Conservation (phyloP, 2,329 filamentous ascomycete species). For the Polychaeton citri region DNA sequence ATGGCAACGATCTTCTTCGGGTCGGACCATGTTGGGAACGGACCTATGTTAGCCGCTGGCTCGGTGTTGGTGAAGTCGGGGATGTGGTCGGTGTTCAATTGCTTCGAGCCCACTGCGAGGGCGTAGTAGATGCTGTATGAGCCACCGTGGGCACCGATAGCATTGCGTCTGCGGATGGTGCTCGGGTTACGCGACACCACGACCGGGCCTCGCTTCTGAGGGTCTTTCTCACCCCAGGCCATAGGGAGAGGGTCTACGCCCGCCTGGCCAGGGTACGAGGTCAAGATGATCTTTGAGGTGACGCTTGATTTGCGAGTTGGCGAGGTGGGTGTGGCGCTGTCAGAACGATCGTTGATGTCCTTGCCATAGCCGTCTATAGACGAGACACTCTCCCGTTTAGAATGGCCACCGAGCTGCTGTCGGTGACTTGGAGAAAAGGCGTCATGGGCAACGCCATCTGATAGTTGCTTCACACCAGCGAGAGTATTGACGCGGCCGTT, state of each 20-base stretch:
- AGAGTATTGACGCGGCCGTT: conserved; percentile 49
- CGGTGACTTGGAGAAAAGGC: conserved; percentile 11
- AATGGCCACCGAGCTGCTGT: conserved; percentile 6
- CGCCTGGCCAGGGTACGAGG: conserved; percentile 85
- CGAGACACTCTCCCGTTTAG: conserved; percentile 13
- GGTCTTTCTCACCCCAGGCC: conserved; percentile 73
- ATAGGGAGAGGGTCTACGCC: conserved; percentile 85
- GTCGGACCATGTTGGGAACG: conserved; percentile 80
- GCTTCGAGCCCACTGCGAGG: conserved; percentile 79
- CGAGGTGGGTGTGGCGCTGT: conserved; percentile 6
- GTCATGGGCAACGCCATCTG: conserved; percentile 33
- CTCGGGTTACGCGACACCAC: conserved; percentile 66
- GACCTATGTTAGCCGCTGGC: conserved; percentile 77
- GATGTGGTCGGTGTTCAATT: conserved; percentile 70
- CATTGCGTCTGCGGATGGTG: conserved; percentile 69
- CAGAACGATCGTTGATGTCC: conserved; percentile 7
- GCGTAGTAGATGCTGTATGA: conserved; percentile 96
- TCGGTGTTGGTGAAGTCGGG: conserved; percentile 75
- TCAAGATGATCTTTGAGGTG: conserved; percentile 52
- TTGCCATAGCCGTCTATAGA: conserved; percentile 11
- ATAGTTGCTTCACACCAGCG: conserved; percentile 43
- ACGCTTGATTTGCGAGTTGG: conserved; percentile 25
- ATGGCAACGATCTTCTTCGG: conserved; percentile 93
- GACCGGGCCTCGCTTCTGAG: conserved; percentile 57
- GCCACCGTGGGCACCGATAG: conserved; percentile 64